These are phyloP conservation scores for Vitis vinifera DNA, from an alignment of 164 flowering plant genomes.

Conservation along the genomic window ASM3070453v1 NC_081805.1:5708501-5709000, in stretches of 20 bases:
- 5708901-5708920: neutral
- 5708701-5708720: neutral
- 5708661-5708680: neutral
- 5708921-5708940: neutral
- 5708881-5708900: neutral
- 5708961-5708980: neutral
- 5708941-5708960: neutral
- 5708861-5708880: neutral
- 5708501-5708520: slow-evolving; percentile 17
- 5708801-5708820: neutral
- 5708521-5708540: slow-evolving; percentile 39
- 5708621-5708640: neutral
- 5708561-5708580: neutral
- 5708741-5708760: neutral
- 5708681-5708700: neutral
- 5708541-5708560: slow-evolving; percentile 27
- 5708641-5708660: neutral
- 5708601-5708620: too few species aligned
- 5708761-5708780: too few species aligned
- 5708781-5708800: too few species aligned
- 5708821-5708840: neutral
- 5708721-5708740: neutral
- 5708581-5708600: too few species aligned
- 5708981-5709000: neutral
- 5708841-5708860: neutral